Conservation (phyloP, 805 yeast species). For the Schwanniomyces yamadae region DNA sequence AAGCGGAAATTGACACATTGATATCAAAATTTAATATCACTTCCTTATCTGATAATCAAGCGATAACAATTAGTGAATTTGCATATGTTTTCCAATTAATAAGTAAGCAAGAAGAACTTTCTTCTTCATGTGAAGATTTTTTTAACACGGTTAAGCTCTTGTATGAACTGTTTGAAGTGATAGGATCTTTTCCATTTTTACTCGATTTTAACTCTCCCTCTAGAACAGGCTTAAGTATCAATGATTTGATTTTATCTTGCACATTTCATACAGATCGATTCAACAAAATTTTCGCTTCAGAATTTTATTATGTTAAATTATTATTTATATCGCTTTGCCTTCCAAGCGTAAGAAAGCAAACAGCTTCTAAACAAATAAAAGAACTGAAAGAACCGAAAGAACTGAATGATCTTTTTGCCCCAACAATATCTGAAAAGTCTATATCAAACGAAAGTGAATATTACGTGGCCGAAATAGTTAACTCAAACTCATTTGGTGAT, state of each 20-base stretch:
- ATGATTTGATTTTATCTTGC: conserved; percentile 23
- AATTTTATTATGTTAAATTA: conserved; percentile 42
- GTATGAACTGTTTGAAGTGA: conserved; percentile 37
- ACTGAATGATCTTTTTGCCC: conserved; percentile 4
- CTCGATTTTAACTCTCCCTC: conserved; percentile 27
- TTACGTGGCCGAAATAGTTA: conserved; percentile 19
- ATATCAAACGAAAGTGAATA: neutral
- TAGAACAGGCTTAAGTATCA: conserved; percentile 42
- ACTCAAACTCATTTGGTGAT: conserved; percentile 1
- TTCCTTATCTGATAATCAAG: conserved; percentile 12
- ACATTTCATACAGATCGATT: conserved; percentile 45
- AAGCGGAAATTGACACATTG: conserved; percentile 20
- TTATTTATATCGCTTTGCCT: conserved; percentile 45
- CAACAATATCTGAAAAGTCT: conserved; percentile 1
- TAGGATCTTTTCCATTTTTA: conserved; percentile 53
- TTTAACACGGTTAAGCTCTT: conserved; percentile 23
- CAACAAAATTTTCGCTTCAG: conserved; percentile 29
- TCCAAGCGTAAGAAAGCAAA: neutral
- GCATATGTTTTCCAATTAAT: conserved; percentile 18
- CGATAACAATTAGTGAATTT: conserved; percentile 19
- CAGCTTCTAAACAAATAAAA: too few relatives aligned
- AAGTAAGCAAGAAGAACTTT: conserved; percentile 6
- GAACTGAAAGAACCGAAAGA: neutral
- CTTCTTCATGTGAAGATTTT: conserved; percentile 4
- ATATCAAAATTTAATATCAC: conserved; percentile 15